Base-by-base conservation (phyloP, 768 basidiomycete species). In the Trametes gibbosa region DNA sequence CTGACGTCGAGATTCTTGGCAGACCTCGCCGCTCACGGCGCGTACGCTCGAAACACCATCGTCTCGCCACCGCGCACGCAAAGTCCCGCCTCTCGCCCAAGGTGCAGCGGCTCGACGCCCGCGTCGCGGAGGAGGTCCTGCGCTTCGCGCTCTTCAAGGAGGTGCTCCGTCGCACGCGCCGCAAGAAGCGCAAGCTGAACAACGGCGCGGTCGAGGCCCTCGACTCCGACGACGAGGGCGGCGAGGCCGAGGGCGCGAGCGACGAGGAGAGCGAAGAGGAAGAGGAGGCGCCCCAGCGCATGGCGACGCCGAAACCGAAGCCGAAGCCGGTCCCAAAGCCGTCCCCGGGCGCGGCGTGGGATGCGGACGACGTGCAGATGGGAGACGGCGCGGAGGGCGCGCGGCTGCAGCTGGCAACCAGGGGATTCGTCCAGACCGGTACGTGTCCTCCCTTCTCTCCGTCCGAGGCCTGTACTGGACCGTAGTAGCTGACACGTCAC, bases 31-130 rank as follows among this genome's bases (percentile, higher is more conserved):
- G 10, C 77, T 99, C 66, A 99, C 97, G 2, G 96, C 97, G 19
- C 95, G 97, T 82, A 97, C 97, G 3, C 85, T 99, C 59, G 97
- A 99, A 74, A 99, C 97, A 0, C 82, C 48, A 99, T 99, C 97
- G 97, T 79, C 83, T 99, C 9, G 86, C 97, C 5, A 99, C 96
- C 17, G 97, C 97, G 0, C 97, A 99, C 74, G 97, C 97, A 45
- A 99, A 99, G 74, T 86, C 94, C 16, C 87, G 96, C 19, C 80
- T 99, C 9, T 95, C 95, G 8, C 59, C 83, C 43, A 90, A 90
- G 64, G 92, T 99, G 12, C 86, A 92, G 67, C 83, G 88, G 69
- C 76, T 78, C 2, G 97, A 99, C 75, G 95, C 97, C 17, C 81
- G 80, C 65, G 87, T 89, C 41, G 97, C 97, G 2, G 95, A 99